Percentiles rank a stretch among this genome's conserved stretches.
Conservation (phyloP, 208 protist species). For the Crithidia sp. region DNA sequence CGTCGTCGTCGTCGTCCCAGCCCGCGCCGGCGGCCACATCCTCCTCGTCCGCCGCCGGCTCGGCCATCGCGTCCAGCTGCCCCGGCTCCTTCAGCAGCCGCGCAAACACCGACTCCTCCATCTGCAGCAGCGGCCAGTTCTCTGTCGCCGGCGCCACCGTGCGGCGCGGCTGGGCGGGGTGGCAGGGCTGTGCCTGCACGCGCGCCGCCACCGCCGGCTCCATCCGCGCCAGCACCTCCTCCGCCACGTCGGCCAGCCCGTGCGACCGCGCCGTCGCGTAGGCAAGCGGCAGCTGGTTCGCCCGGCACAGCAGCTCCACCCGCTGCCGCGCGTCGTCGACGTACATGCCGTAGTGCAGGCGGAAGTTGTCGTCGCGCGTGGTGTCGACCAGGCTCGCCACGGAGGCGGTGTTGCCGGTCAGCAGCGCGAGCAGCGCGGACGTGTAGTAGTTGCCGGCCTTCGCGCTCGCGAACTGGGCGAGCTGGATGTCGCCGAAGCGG, state of each 20-base stretch:
- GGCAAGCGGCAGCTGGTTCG: conserved; percentile 65
- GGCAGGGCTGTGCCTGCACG: conserved; percentile 24
- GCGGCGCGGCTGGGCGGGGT: conserved; percentile 2
- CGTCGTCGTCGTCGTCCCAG: conserved; percentile 67
- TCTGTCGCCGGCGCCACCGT: conserved; percentile 46
- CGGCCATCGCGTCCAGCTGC: conserved; percentile 45
- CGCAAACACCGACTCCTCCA: conserved; percentile 79
- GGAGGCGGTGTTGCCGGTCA: conserved; percentile 96
- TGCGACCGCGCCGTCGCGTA: conserved; percentile 61
- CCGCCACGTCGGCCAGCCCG: conserved; percentile 85
- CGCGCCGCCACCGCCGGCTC: conserved; percentile 52
- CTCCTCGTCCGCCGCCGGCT: conserved; percentile 35
- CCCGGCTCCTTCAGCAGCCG: conserved; percentile 74
- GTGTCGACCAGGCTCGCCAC: conserved; percentile 93
- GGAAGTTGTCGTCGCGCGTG: conserved; percentile 86
- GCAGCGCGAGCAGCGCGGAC: conserved; percentile 95
- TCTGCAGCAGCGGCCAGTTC: conserved; percentile 87
- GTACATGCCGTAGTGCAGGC: conserved; percentile 95
- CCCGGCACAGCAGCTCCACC: conserved; percentile 77
- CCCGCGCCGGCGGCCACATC: conserved; percentile 39
- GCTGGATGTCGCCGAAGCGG: conserved; percentile 94
- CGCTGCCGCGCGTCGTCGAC: conserved; percentile 87
- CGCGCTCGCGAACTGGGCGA: conserved; percentile 96
- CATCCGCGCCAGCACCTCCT: conserved; percentile 53
- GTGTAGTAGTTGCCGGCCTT: conserved; percentile 94